A percentile compares a stretch with the other conserved stretches of the same genome.
Conservation (phyloP, 2,329 filamentous ascomycete species). For the Curvularia eragrostidis region DNA sequence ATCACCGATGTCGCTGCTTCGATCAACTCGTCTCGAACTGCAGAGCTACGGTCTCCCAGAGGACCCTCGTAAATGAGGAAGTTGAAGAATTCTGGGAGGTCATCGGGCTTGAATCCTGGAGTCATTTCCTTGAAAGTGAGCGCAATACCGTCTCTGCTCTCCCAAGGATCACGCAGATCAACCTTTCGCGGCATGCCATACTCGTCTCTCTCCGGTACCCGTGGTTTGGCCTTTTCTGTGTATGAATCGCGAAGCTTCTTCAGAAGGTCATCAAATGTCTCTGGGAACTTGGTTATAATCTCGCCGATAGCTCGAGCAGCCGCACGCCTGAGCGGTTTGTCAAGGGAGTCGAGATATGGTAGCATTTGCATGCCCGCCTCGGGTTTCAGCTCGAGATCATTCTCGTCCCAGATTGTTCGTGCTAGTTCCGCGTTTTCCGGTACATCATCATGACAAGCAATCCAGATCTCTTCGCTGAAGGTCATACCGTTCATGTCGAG, state of each 20-base stretch:
- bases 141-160: slow-evolving; percentile 86
- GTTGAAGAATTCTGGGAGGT: slow-evolving; percentile 78
- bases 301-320: slow-evolving; percentile 83
- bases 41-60: slow-evolving; percentile 78
- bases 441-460: slow-evolving; percentile 89
- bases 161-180: slow-evolving; percentile 89
- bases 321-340: slow-evolving; percentile 81
- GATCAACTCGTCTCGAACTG: slow-evolving; percentile 88
- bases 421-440: slow-evolving; percentile 86
- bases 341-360: slow-evolving; percentile 79
- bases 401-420: slow-evolving; percentile 93
- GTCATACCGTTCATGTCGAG: slow-evolving; percentile 87
- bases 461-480: slow-evolving; percentile 90
- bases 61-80: slow-evolving; percentile 88
- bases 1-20: slow-evolving; percentile 86
- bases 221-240: slow-evolving; percentile 78
- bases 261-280: slow-evolving; percentile 68
- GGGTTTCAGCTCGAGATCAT: slow-evolving; percentile 73
- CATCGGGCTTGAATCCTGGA: slow-evolving; percentile 68
- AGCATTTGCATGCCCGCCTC: slow-evolving; percentile 72
- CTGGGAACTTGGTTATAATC: slow-evolving; percentile 67
- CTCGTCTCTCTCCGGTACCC: slow-evolving; percentile 83
- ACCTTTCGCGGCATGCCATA: slow-evolving; percentile 94
- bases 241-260: slow-evolving; percentile 74
- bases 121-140: slow-evolving; percentile 85